Conservation (phyloP, 1,139 yeast genomes). For the Debaryomyces subglobosus region DNA sequence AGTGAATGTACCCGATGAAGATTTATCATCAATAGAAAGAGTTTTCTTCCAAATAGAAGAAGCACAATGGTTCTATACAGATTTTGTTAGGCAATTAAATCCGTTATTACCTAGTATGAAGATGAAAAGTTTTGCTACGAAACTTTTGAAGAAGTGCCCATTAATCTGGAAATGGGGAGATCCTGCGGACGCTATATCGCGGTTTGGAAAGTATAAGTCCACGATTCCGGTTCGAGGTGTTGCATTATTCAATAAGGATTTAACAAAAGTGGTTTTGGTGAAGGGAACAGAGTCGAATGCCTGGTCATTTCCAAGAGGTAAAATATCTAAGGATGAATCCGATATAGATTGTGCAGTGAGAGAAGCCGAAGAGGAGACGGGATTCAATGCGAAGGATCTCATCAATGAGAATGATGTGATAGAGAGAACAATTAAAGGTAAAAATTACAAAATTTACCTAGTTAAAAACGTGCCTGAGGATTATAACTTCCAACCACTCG, state of each 20-base stretch:
- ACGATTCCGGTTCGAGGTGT: conserved; percentile 97
- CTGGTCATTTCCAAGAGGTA: conserved; percentile 98
- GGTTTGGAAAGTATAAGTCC: conserved; percentile 83
- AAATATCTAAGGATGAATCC: conserved; percentile 89
- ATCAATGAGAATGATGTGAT: conserved; percentile 72
- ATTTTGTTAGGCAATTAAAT: conserved; percentile 73
- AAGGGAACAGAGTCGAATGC: conserved; percentile 81
- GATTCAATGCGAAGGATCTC: conserved; percentile 74
- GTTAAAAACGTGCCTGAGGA: conserved; percentile 81
- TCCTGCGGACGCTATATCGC: conserved; percentile 70
- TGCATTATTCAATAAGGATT: conserved; percentile 73
- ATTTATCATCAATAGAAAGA: conserved; percentile 81
- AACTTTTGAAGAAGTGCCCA: conserved; percentile 78
- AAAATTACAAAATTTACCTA: conserved; percentile 82
- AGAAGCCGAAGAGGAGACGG: conserved; percentile 95
- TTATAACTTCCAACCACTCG: conserved; percentile 73
- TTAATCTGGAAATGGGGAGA: conserved; percentile 85
- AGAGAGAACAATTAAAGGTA: conserved; percentile 81
- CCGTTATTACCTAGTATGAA: conserved; percentile 79
- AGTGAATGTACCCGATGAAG: conserved; percentile 90
- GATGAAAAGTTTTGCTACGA: conserved; percentile 77
- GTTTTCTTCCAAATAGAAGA: conserved; percentile 95
- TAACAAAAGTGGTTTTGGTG: conserved; percentile 76
- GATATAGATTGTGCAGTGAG: conserved; percentile 94
- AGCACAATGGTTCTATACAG: conserved; percentile 97